Evolutionary conservation across 2,329 filamentous ascomycete genomes (phyloP), one percentile per base, ranked within the genome.

Genomic region (Ophiosphaerella korrae): DNA sequence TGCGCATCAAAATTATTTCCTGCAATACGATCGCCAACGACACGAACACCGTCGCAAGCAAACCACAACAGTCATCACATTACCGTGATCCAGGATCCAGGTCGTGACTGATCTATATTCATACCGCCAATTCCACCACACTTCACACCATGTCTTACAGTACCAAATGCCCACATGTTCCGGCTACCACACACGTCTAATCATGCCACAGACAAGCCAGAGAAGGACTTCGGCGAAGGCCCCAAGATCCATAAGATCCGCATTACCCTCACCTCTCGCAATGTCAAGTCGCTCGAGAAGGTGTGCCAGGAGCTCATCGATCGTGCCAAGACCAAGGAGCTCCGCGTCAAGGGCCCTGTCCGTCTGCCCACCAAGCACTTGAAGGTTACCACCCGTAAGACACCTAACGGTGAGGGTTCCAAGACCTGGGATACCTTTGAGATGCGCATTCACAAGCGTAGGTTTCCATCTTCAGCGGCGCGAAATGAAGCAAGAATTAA

Each of bases 341-440:
- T 99, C 75, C 89, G 89, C 77, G 91, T 96, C 83, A 97, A 97
- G 89, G 93, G 94, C 75, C 92, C 93, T 77, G 93, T 97, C 80
- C 92, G 93, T 75, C 89, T 97, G 74, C 92, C 94, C 73, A 97
- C 92, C 84, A 96, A 97, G 88, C 90, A 86, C 78, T 86, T 97
- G 74, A 91, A 94, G 85, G 87, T 96, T 84, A 91, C 90, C 78
- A 96, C 94, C 84, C 89, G 94, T 76, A 99, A 99, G 89, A 97
- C 94, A 65, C 94, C 94, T 78, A 94, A 90, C 82, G 94, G 94
- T 89, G 94, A 99, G 87, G 94, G 94, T 83, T 95, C 89, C 81
- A 99, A 99, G 91, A 99, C 94, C 76, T 99, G 94, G 94, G 94
- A 97, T 79, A 88, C 85, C 80, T 99, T 84, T 81, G 93, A 99